Evolutionary conservation across 2,329 filamentous ascomycete genomes (phyloP).

Genomic region (Dryadomyces quercivorus): DNA sequence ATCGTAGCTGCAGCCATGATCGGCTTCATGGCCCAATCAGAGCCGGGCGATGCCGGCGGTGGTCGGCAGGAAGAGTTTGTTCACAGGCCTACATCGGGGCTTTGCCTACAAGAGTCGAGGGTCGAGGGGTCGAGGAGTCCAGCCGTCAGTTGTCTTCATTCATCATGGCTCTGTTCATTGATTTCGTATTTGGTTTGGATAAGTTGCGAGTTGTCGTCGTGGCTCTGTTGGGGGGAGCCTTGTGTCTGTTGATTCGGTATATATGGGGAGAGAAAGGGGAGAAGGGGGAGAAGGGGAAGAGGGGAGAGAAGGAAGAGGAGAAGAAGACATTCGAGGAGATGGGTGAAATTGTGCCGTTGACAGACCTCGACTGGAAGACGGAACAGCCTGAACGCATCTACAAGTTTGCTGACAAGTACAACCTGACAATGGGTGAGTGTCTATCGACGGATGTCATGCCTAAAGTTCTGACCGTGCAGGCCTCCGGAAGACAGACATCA

Average conservation of each 20-base stretch:
- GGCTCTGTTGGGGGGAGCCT: background rate
- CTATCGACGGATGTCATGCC: too few species aligned
- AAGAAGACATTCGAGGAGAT: conserved; percentile 4
- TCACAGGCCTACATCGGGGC: too few species aligned
- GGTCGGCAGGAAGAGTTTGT: too few species aligned
- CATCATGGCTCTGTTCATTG: background rate
- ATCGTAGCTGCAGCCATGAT: background rate
- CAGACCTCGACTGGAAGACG: conserved; percentile 3
- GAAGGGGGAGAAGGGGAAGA: background rate
- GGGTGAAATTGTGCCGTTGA: conserved; percentile 6
- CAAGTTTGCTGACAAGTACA: conserved; percentile 10
- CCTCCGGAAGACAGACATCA: conserved; percentile 8
- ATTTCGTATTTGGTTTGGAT: background rate
- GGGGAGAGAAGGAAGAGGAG: background rate
- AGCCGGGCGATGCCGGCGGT: background rate
- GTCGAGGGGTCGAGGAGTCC: too few species aligned
- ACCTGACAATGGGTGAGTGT: conserved; percentile 10
- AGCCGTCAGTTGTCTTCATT: background rate
- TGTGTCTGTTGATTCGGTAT: background rate
- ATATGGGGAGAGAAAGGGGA: background rate
- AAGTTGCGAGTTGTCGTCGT: background rate
- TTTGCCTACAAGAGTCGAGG: background rate
- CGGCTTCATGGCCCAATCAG: background rate
- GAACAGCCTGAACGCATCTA: conserved; percentile 6
- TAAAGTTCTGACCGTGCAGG: background rate